Conservation (phyloP, 2,329 filamentous ascomycete genomes). For the Beauveria sp. region DNA sequence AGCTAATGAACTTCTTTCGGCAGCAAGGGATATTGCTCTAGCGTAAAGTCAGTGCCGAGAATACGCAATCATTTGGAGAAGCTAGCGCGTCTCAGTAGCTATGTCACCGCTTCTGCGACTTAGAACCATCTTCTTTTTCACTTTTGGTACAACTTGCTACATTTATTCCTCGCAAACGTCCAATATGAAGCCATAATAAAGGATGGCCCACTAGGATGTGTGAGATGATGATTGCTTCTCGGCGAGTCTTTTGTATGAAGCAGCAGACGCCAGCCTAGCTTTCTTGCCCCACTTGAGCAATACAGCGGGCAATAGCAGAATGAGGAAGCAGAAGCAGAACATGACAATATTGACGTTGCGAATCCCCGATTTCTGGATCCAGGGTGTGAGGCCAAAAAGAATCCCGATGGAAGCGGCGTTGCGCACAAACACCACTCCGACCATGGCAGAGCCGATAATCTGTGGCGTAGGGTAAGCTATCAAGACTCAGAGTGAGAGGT, state of each 20-base stretch:
- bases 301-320: constrained; percentile 15
- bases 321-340: constrained; percentile 3
- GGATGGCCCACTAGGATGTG: neutral
- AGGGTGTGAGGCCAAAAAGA: constrained; percentile 16
- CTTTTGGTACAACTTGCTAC: neutral
- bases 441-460: constrained; percentile 18
- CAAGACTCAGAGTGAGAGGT: neutral
- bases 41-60: no score
- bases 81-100: no score
- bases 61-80: no score
- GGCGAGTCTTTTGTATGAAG: neutral
- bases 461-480: neutral
- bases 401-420: constrained; percentile 17
- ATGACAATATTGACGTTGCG: constrained; percentile 16
- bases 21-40: neutral
- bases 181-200: no score
- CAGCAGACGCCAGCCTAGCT: neutral
- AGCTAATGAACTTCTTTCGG: neutral
- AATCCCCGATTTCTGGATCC: constrained; percentile 17
- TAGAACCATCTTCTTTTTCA: no score
- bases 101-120: no score
- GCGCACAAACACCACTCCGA: constrained; percentile 17
- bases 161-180: no score
- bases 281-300: constrained; percentile 19
- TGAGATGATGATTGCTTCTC: neutral